Conservation (phyloP, 1,284 basidiomycete genomes). For the Cronartium quercuum region DNA sequence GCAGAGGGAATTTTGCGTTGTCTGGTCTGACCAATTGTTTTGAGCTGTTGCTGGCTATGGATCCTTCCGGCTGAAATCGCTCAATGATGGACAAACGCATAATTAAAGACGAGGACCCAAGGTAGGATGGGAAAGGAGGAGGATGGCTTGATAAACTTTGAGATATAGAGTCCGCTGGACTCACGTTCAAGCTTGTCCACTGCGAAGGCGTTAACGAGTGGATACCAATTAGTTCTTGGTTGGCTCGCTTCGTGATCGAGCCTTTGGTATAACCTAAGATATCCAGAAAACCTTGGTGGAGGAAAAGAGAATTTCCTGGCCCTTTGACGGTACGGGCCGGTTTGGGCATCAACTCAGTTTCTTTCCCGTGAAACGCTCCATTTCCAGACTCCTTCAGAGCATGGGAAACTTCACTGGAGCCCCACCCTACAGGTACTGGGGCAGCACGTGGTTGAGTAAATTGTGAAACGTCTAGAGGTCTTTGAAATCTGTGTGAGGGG, state of each 20-base stretch:
- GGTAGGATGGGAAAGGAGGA: too few species aligned
- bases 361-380: too few species aligned
- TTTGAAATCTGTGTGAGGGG: background rate
- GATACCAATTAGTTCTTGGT: too few species aligned
- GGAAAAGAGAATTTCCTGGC: background rate
- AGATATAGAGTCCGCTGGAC: background rate
- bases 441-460: background rate
- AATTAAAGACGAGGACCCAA: background rate
- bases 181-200: too few species aligned
- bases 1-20: background rate
- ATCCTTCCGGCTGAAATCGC: background rate
- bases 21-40: background rate
- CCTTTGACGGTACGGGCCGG: background rate
- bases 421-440: background rate
- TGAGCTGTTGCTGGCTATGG: too few species aligned
- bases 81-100: background rate
- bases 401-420: background rate
- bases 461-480: background rate
- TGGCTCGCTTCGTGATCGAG: background rate
- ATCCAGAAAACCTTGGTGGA: slow-evolving; percentile 2
- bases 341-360: background rate
- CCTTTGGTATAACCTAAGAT: background rate
- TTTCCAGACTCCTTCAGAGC: background rate
- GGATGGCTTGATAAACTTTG: too few species aligned
- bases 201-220: too few species aligned